Base-by-base conservation (phyloP, 495 filamentous ascomycete species). In the Lasiosphaeriaceae sp. region DNA sequence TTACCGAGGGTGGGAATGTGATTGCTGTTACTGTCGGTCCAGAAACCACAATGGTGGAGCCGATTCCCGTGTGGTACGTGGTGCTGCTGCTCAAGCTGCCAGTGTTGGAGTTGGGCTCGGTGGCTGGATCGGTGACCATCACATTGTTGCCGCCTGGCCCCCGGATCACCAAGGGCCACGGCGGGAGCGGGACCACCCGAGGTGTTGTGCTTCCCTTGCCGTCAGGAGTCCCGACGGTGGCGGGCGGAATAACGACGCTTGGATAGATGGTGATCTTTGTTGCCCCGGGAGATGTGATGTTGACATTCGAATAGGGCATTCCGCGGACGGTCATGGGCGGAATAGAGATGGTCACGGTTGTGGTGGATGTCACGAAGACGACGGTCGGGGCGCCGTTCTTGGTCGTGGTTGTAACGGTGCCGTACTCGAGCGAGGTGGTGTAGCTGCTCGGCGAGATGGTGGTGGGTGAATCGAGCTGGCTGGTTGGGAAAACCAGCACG, bases 401-500 rank as follows among this genome's bases (percentile, higher is more conserved):
- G 12, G 53, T 52, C 4, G 51, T 56, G n/a, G 7, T 41, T 2
- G 12, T 19, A 21, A 46, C 9, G 4, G 14, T n/a, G 1, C 63
- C 63, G 22, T 55, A 56, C 39, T 66, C 63, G 14, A 66, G 41
- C 24, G 63, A 66, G 5, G 60, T 63, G 3, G 57, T 63, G 44
- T 63, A 66, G 23, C 21, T 21, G 11, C 26, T 22, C 3, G 49
- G 24, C 12, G 4, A 14, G 44, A 65, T 62, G 20, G 37, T 55
- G 2, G 59, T 57, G 0, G 46, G 5, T 5, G 39, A 17, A 0
- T 16, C 16, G 2, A 66, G 41, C 0, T 29, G 8, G 50, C 64
- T 66, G 1, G 64, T 54, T 2, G 64, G 61, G 8, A 66, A 19
- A 2, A 66, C 50, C 3, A 66, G 17, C 14, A 64, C 11, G 58